Evolutionary conservation across 306 rosid genomes (phyloP).

Genomic region (Cucurbita pepo): DNA sequence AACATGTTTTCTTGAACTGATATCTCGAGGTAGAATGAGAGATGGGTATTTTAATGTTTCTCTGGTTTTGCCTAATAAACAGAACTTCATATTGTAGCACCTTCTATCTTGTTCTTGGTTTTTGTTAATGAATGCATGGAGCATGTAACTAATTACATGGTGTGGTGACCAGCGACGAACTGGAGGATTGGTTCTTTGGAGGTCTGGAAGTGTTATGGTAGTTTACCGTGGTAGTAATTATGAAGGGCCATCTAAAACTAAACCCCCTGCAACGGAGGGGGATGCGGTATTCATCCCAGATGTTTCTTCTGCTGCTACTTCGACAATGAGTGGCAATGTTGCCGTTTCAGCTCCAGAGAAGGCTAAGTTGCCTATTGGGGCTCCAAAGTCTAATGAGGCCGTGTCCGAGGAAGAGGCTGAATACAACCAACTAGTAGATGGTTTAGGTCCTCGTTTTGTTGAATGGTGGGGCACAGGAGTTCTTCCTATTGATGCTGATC

Average conservation of each 20-base stretch:
- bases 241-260: conserved; percentile 35
- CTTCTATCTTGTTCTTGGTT: not conserved
- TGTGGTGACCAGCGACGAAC: conserved; percentile 71
- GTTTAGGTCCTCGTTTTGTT: conserved; percentile 78
- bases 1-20: not conserved
- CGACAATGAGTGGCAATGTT: conserved; percentile 7
- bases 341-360: conserved; percentile 22
- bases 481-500: conserved; percentile 92
- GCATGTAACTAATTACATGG: conserved; percentile 31
- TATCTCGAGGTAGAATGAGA: not conserved
- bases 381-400: conserved; percentile 12
- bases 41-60: not conserved
- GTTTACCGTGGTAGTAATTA: conserved; percentile 77
- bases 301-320: conserved; percentile 34
- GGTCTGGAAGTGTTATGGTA: conserved; percentile 82
- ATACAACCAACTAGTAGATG: conserved; percentile 54
- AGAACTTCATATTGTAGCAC: not conserved
- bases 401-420: conserved; percentile 68
- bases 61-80: not conserved
- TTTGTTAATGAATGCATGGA: not conserved
- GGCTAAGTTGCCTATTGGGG: conserved; percentile 17
- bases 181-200: conserved; percentile 77
- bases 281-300: conserved; percentile 49
- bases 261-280: conserved; percentile 31
- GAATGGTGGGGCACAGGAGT: conserved; percentile 98